These are phyloP conservation scores for Debaryomyces robertsiae DNA, from an alignment of 1,139 yeast genomes.

Conservation along the genomic window DNA sequence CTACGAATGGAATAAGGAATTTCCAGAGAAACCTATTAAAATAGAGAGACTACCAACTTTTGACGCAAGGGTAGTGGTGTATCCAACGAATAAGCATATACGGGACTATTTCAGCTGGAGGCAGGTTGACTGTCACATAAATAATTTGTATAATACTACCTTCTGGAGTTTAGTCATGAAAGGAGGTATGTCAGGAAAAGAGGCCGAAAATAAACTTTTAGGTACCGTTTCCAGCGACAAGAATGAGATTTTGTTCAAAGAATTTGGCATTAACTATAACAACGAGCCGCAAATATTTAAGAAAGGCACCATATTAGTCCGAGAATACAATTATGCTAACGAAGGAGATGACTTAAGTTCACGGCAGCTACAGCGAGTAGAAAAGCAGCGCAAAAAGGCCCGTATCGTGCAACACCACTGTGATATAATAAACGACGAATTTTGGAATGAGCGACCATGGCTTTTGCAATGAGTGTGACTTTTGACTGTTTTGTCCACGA, in stretches of 20 bases:
- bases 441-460: slow-evolving; percentile 55
- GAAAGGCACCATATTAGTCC: slow-evolving; percentile 76
- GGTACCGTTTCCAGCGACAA: slow-evolving; percentile 85
- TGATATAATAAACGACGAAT: slow-evolving; percentile 59
- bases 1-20: slow-evolving; percentile 62
- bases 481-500: no score
- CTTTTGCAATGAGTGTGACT: slow-evolving; percentile 17
- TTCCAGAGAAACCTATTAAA: slow-evolving; percentile 46
- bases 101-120: slow-evolving; percentile 93
- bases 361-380: slow-evolving; percentile 54
- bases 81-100: slow-evolving; percentile 64
- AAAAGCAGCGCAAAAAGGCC: slow-evolving; percentile 53
- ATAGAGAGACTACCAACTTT: slow-evolving; percentile 71
- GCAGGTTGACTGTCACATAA: slow-evolving; percentile 96
- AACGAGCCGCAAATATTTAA: slow-evolving; percentile 85
- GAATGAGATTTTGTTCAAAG: slow-evolving; percentile 77
- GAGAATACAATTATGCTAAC: slow-evolving; percentile 42
- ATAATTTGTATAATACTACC: slow-evolving; percentile 87
- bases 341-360: slow-evolving; percentile 27
- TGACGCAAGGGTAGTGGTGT: slow-evolving; percentile 87
- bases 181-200: slow-evolving; percentile 72
- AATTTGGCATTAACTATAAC: slow-evolving; percentile 85
- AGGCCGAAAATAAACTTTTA: slow-evolving; percentile 71
- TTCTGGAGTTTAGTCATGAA: slow-evolving; percentile 83
- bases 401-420: slow-evolving; percentile 49